Base-by-base conservation (phyloP, 2,329 filamentous ascomycete species). In the Colletotrichum acutatum region DNA sequence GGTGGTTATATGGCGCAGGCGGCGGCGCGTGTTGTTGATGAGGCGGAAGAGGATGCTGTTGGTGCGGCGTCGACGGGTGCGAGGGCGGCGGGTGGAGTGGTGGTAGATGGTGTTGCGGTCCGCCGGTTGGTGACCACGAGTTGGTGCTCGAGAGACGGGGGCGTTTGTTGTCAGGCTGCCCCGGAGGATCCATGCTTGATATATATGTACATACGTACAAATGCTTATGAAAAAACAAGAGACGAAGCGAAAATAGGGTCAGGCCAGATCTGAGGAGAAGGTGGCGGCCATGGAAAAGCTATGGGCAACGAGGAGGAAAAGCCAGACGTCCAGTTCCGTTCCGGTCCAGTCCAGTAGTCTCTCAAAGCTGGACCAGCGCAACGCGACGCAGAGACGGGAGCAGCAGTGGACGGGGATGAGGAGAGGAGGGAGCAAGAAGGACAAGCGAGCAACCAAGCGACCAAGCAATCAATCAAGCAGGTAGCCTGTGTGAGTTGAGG, bases 111-210 rank as follows among this genome's bases (percentile, higher is more conserved):
- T 82, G 84, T 84, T 81, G 83, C 82, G 80, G 85, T 84, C 74
- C 81, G 84, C 70, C 70, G 16, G 70, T 64, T 53, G 70, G 66
- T 80, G 86, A 83, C 86, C 86, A 86, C 80, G 85, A 80, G 81
- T 79, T 80, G 78, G 82, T 64, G 14, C 32, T 82, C 77, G 81
- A 82, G 77, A 90, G 84, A 83, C 89, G 89, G 81, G 86, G 87
- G 80, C 89, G 88, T 85, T 91, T 91, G 79, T 82, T 83, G 79
- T 90, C 88, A 79, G 88, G 88, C 83, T 82, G 86, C 82, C 84
- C 87, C 84, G 84, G 84, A 84, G 84, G 84, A 84, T 91, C 89
- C 90, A 91, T 91, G 86, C 83, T 88, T 81, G 81, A 78, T 84
- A 86, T 84, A 85, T 79, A 81, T 80, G 80, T 81, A 82, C 81